phyloP scores from a whole-genome alignment of 805 yeast genomes.

The Sugiyamaella qingdaonensis region DNA sequence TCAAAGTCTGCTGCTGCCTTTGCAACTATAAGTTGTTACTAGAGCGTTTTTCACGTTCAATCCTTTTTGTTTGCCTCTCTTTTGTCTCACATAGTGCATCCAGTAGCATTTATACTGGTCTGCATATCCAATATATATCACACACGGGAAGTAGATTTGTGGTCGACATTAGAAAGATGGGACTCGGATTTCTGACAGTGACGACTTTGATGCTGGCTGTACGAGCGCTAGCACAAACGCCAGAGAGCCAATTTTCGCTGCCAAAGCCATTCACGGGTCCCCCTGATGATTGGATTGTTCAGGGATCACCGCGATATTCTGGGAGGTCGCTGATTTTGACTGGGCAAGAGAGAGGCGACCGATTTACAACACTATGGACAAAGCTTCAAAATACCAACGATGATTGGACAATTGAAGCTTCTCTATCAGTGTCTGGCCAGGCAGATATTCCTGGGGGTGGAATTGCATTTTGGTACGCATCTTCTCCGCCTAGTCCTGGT shows the following conservation, averaged over 20 bases:
- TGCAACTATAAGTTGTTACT: too few relatives aligned
- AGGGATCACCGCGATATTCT: constrained; percentile 22
- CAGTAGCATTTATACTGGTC: too few relatives aligned
- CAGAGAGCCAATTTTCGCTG: constrained; percentile 6
- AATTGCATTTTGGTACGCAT: constrained; percentile 36
- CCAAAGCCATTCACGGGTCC: constrained; percentile 6
- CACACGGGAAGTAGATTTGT: too few relatives aligned
- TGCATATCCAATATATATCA: too few relatives aligned
- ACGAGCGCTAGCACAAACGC: neutral
- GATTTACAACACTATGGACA: constrained; percentile 35
- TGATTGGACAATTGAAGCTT: constrained; percentile 35
- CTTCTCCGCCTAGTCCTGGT: constrained; percentile 27
- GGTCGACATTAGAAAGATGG: neutral
- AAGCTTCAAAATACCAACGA: constrained; percentile 24
- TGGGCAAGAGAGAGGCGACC: constrained; percentile 21
- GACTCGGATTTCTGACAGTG: neutral
- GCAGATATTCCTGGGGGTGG: constrained; percentile 34
- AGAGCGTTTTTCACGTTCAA: too few relatives aligned
- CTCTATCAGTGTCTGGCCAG: constrained; percentile 30
- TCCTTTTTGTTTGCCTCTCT: too few relatives aligned
- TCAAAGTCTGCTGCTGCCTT: too few relatives aligned
- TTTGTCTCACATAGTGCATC: too few relatives aligned
- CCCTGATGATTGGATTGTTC: constrained; percentile 22
- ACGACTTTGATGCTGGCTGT: neutral
- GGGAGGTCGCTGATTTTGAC: constrained; percentile 24